Percentiles rank a stretch among this genome's conserved stretches.
These are phyloP conservation scores for Coemansia sp. DNA, from an alignment of 192 early-diverging fungal species.

Conservation along the genomic window DNA sequence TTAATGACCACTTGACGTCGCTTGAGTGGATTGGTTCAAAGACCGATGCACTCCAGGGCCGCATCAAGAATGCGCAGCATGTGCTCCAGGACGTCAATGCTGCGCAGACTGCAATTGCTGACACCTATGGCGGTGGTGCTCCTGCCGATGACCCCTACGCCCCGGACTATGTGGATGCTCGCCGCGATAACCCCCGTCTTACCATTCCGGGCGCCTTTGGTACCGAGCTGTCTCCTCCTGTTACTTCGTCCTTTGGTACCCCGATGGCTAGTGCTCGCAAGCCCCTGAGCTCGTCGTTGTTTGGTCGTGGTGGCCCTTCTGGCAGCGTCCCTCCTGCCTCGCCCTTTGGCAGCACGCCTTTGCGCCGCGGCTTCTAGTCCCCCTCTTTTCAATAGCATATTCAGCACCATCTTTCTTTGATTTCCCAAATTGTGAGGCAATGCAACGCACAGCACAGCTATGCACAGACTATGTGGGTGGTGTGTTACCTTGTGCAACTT, in stretches of 20 bases:
- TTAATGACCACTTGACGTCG: constrained; percentile 87
- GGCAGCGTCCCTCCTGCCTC: neutral
- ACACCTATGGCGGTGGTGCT: constrained; percentile 1
- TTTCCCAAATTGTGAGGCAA: neutral
- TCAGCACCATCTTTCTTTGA: neutral
- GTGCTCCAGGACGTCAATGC: constrained; percentile 40
- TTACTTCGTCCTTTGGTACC: constrained; percentile 35
- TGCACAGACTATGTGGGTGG: too few species aligned
- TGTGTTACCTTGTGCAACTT: neutral
- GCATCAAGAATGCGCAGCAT: constrained; percentile 36
- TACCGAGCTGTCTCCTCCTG: constrained; percentile 32
- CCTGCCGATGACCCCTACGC: neutral
- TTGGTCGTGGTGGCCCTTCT: neutral
- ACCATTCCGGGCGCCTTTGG: constrained; percentile 38
- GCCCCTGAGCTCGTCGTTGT: neutral
- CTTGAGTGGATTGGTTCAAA: constrained; percentile 92
- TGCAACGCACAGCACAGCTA: neutral
- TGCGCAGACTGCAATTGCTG: constrained; percentile 24
- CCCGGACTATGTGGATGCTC: neutral
- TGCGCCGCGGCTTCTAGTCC: constrained; percentile 26
- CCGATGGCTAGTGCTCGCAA: constrained; percentile 15
- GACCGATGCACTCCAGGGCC: constrained; percentile 44
- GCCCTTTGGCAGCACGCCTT: constrained; percentile 14
- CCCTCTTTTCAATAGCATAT: neutral
- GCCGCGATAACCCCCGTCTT: neutral